Conservation (phyloP, 495 filamentous ascomycete species). For the Viridothelium virens region DNA sequence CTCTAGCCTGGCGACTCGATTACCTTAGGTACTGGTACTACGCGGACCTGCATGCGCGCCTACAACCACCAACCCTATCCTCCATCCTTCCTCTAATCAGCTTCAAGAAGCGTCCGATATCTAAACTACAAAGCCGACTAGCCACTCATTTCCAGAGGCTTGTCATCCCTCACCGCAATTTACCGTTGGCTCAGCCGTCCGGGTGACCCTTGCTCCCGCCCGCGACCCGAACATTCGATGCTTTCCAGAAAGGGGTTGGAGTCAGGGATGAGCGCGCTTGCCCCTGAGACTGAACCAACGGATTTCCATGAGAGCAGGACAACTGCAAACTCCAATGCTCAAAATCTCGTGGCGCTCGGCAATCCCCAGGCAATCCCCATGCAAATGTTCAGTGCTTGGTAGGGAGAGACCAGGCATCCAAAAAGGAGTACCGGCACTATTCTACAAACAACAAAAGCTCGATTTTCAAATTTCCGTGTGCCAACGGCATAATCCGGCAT, state of each 20-base stretch:
- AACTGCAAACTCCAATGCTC: neutral
- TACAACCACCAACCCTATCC: neutral
- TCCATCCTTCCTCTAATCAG: neutral
- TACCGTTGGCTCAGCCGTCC: neutral
- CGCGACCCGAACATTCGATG: conserved; percentile 6
- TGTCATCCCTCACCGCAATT: neutral
- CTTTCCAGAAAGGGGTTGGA: neutral
- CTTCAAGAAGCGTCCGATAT: neutral
- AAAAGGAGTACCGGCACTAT: neutral
- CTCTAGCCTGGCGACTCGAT: neutral
- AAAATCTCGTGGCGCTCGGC: conserved; percentile 4
- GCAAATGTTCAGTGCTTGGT: neutral
- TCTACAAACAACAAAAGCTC: neutral
- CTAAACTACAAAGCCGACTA: neutral
- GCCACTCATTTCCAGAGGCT: neutral
- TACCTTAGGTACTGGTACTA: neutral
- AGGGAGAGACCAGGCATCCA: neutral
- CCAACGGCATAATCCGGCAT: neutral
- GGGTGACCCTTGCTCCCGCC: neutral
- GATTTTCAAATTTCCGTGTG: conserved; percentile 6
- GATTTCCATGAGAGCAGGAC: neutral
- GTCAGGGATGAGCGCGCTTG: neutral
- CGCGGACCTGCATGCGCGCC: conserved; percentile 6
- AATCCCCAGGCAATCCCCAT: neutral
- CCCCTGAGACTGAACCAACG: conserved; percentile 3